Percentiles rank a stretch among this genome's conserved stretches.
Conservation (phyloP, 192 early-diverging fungal genomes). For the Linderina pennispora region DNA sequence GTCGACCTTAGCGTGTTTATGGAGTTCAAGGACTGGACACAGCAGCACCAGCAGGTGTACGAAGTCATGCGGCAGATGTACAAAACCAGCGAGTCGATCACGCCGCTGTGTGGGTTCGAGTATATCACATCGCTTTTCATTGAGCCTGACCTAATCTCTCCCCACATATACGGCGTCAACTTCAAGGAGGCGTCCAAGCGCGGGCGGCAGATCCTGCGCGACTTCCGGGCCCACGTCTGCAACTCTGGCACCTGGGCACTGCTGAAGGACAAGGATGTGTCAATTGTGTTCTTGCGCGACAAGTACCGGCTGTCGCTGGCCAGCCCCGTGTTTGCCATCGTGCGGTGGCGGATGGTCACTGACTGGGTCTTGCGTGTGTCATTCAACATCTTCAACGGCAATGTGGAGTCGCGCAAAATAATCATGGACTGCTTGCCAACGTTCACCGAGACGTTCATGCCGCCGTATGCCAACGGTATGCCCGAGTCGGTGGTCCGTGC, state of each 20-base stretch:
- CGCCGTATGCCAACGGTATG: slow-evolving; percentile 14
- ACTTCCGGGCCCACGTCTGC: slow-evolving; percentile 39
- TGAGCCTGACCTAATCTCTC: slow-evolving; percentile 31
- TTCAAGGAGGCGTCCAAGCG: slow-evolving; percentile 31
- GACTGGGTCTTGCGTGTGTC: slow-evolving; percentile 41
- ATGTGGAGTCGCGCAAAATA: slow-evolving; percentile 30
- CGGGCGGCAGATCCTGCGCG: slow-evolving; percentile 27
- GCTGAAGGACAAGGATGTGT: slow-evolving; percentile 20
- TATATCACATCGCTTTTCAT: slow-evolving; percentile 41
- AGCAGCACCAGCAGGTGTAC: slow-evolving; percentile 32
- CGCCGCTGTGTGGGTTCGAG: slow-evolving; percentile 21
- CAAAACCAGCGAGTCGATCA: slow-evolving; percentile 6
- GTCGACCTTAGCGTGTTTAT: slow-evolving; percentile 30
- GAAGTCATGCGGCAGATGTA: slow-evolving; percentile 18
- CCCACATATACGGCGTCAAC: slow-evolving; percentile 34
- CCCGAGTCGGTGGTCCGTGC: slow-evolving; percentile 32
- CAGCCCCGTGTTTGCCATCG: slow-evolving; percentile 29
- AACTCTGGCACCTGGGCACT: slow-evolving; percentile 40
- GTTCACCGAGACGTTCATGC: slow-evolving; percentile 25
- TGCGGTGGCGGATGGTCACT: slow-evolving; percentile 38
- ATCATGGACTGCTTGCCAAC: slow-evolving; percentile 35
- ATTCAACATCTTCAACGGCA: slow-evolving; percentile 40
- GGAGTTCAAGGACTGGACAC: slow-evolving; percentile 19
- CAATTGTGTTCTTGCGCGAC: slow-evolving; percentile 40
- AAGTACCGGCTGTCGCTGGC: slow-evolving; percentile 23